Percentiles rank a stretch among this genome's conserved stretches.
phyloP scores from a whole-genome alignment of 2,329 filamentous ascomycete species.

The Falciphora oryzae region DNA sequence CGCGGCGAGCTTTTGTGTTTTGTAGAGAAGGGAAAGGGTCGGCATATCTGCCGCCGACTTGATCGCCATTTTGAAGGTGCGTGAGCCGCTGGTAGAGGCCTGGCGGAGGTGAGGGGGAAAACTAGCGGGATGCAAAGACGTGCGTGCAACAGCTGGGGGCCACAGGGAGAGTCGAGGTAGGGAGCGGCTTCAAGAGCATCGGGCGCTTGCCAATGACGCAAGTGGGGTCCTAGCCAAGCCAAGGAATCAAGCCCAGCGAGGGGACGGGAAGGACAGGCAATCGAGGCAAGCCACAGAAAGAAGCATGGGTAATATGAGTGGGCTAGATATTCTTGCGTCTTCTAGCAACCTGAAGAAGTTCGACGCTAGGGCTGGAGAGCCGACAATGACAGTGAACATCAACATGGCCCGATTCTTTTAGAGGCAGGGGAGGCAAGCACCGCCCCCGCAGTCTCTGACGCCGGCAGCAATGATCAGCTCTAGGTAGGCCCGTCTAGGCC shows the following conservation, averaged over 20 bases:
- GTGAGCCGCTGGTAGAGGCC: background rate
- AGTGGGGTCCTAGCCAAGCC: background rate
- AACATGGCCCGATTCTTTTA: background rate
- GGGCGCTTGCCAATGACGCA: background rate
- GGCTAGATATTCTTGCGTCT: too few relatives aligned
- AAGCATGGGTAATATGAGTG: background rate
- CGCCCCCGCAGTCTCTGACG: too few relatives aligned
- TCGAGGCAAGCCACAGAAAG: background rate
- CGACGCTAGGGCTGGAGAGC: too few relatives aligned
- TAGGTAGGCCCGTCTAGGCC: background rate
- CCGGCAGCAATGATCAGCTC: background rate
- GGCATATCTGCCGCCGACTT: constrained; percentile 51
- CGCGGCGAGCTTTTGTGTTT: constrained; percentile 40
- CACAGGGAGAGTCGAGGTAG: background rate
- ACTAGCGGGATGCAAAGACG: background rate
- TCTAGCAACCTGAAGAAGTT: too few relatives aligned
- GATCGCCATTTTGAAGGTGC: constrained; percentile 28
- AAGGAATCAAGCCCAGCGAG: background rate
- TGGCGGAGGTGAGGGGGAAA: background rate
- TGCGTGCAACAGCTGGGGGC: constrained; percentile 7
- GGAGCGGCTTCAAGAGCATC: background rate
- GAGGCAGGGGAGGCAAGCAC: background rate
- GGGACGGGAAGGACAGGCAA: background rate
- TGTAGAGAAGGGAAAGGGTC: constrained; percentile 61
- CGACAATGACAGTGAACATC: background rate